Conservation (phyloP, 1,284 basidiomycete species). For the Cerioporus squamosus region DNA sequence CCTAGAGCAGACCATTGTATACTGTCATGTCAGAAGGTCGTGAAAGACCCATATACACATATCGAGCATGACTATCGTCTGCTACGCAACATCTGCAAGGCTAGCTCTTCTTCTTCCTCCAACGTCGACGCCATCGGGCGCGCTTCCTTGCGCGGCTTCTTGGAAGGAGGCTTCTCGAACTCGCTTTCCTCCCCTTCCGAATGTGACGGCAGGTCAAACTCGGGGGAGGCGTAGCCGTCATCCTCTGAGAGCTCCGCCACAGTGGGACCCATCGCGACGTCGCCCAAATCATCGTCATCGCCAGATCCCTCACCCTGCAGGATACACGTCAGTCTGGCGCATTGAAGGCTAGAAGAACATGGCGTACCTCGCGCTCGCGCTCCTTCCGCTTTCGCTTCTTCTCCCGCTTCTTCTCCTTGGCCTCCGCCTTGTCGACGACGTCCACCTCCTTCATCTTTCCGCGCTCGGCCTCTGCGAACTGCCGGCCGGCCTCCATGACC, state of each 20-base stretch:
- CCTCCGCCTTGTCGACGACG: conserved; percentile 79
- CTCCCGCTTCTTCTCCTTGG: conserved; percentile 86
- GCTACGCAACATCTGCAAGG: conserved; percentile 32
- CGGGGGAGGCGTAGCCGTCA: conserved; percentile 73
- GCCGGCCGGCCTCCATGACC: conserved; percentile 67
- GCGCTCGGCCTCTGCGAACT: conserved; percentile 77
- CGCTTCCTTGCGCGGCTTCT: conserved; percentile 24
- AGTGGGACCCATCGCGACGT: conserved; percentile 24
- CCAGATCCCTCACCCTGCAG: conserved; percentile 16
- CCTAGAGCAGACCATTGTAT: not conserved
- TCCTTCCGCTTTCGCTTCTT: conserved; percentile 87
- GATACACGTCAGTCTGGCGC: not conserved
- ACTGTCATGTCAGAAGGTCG: too few species aligned
- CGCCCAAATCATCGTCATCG: conserved; percentile 32
- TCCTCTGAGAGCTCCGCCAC: conserved; percentile 52
- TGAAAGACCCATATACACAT: too few species aligned
- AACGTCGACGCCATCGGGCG: conserved; percentile 13
- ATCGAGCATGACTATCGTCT: conserved; percentile 16
- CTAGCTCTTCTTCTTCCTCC: conserved; percentile 34
- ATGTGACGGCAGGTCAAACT: conserved; percentile 64
- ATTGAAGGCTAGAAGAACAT: conserved; percentile 3
- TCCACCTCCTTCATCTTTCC: conserved; percentile 75
- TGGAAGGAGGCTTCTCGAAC: conserved; percentile 41
- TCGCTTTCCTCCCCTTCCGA: conserved; percentile 43
- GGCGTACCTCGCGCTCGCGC: conserved; percentile 71